Evolutionary conservation across 768 basidiomycete genomes (phyloP), one percentile per base, ranked within the genome.

Genomic region (Suillus variegatus): DNA sequence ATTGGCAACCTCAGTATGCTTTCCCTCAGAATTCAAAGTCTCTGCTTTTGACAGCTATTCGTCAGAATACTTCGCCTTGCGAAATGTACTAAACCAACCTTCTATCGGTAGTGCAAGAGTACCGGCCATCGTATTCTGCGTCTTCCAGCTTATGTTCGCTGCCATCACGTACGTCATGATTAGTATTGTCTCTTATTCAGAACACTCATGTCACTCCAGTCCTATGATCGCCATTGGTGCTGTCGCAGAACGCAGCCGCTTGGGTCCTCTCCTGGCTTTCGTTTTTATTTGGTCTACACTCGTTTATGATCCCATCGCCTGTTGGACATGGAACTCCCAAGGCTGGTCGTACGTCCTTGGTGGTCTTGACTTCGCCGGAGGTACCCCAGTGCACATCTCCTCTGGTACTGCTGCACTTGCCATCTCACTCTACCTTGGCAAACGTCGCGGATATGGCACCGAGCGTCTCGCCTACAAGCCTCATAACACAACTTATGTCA

Each of bases 311-410:
- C 95, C 95, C 2, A 88, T 99, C 64, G 97, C 94, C 0, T 94
- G 93, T 79, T 97, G 96, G 95, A 93, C 95, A 6, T 99, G 97
- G 97, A 95, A 94, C 72, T 68, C 84, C 43, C 86, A 91, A 40
- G 87, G 87, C 46, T 88, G 86, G 95, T 90, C 91, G 0, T 89
- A 82, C 77, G 74, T 86, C 41, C 82, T 93, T 61, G 96, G 94
- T 18, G 92, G 90, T 65, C 90, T 94, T 63, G 93, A 95, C 74
- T 96, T 97, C 67, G 96, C 96, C 10, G 96, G 96, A 36, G 97
- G 97, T 61, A 96, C 94, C 13, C 97, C 97, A 25, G 95, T 99
- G 67, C 96, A 99, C 74, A 98, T 99, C 70, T 91, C 92, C 20
- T 96, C 94, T 18, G 97, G 97, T 56, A 89, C 89, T 0, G 95